Percentiles rank a stretch among this genome's conserved stretches.
phyloP scores from a whole-genome alignment of 1,284 basidiomycete genomes.

The Thelephora terrestris region DNA sequence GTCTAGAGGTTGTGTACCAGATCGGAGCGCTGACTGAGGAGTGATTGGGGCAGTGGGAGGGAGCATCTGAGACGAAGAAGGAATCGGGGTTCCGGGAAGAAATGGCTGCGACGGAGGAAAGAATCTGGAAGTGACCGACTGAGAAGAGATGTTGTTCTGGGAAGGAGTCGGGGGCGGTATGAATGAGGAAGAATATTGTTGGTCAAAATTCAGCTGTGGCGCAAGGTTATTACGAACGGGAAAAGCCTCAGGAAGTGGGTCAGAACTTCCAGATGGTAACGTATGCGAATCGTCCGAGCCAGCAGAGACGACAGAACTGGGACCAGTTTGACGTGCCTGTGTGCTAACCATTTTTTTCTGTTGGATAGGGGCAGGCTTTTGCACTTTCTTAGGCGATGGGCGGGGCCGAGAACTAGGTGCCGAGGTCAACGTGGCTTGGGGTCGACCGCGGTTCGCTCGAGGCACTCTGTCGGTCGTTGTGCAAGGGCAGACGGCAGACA shows the following conservation, averaged over 20 bases:
- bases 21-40: too few species aligned
- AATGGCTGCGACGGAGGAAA: neutral
- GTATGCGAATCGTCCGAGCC: too few species aligned
- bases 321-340: too few species aligned
- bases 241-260: too few species aligned
- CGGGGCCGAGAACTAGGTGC: neutral
- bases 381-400: neutral
- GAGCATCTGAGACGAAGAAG: neutral
- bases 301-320: too few species aligned
- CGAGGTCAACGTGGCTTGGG: too few species aligned
- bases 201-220: neutral
- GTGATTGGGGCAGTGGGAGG: neutral
- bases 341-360: too few species aligned
- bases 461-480: conserved; percentile 20
- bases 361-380: neutral
- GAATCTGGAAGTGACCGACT: neutral
- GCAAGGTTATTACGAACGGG: too few species aligned
- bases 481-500: conserved; percentile 62
- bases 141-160: neutral
- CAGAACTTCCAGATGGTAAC: too few species aligned
- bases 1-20: too few species aligned
- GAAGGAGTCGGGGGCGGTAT: neutral
- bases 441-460: too few species aligned
- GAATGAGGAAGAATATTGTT: neutral
- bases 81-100: neutral